Base-by-base conservation (phyloP, 2,329 filamentous ascomycete genomes). In the Xylariaceae sp. region DNA sequence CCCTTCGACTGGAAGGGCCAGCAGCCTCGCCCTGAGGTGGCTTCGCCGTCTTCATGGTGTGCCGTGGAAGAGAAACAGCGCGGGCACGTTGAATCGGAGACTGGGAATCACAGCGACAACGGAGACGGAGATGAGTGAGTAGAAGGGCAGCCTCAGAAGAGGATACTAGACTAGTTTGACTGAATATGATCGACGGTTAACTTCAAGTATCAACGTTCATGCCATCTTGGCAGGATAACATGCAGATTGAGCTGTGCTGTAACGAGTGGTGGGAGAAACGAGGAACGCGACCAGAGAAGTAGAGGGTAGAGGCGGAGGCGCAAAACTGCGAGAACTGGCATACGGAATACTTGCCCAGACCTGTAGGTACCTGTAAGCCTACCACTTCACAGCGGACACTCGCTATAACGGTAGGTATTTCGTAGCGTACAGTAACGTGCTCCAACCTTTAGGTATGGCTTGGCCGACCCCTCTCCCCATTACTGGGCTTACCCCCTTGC, bases 41-140 rank as follows among this genome's bases (percentile, higher is more conserved):
- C 68, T 82, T 84, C 53, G 80, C 78, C 51, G 81, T 80, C 74
- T 82, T 85, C 82, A 85, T 85, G 17, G 45, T 60, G 58, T 49
- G 42, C 56, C 23, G 37, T 10, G 9, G 52, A 47, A 9, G 37
- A 44, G 42, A 55, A 48, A 61, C 17, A 44, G 61, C 60, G 60
- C 51, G 53, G 55, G 60, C 42, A 56, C 8, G 47, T 17, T 35
- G 53, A 44, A 44, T 11, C 8, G 37, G 37, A 10, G 17, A 53
- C 51, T 15, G 53, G 62, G 58, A 57, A 54, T 62, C 54, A 39
- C 45, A 53, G 37, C 18, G 55, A 59, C 23, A 44, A 51, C 49
- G 45, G 55, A 34, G 53, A 56, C 8, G 50, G 49, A 42, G 9
- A 42, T 30, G 23, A 30, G 51, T 30, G 23, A 30, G 51, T 56